Percentiles rank a stretch among this genome's conserved stretches.
Conservation (phyloP, 768 basidiomycete genomes). For the Favolaschia claudopus region DNA sequence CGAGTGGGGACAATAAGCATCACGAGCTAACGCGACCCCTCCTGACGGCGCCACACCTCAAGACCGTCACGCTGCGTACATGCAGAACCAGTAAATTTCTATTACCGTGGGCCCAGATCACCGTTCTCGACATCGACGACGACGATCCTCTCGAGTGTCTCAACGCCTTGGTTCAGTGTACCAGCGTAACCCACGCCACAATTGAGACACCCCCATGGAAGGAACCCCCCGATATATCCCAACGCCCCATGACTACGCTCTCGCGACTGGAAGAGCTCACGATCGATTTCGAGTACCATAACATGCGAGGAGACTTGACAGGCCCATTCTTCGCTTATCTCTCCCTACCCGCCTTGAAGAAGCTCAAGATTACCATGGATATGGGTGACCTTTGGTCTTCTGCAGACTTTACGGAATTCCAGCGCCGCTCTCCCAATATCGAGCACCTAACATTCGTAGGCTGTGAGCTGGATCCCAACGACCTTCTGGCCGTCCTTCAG, state of each 20-base stretch:
- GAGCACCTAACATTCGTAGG: not conserved
- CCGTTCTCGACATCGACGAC: not conserved
- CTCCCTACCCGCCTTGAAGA: not conserved
- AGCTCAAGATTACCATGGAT: not conserved
- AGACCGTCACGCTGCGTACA: not conserved
- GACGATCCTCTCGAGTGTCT: not conserved
- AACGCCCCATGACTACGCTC: not conserved
- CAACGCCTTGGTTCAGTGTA: not conserved
- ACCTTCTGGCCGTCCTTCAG: not conserved
- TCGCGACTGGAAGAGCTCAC: not conserved
- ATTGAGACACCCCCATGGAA: not conserved
- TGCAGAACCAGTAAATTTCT: not conserved
- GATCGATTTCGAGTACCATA: not conserved
- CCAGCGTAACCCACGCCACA: not conserved
- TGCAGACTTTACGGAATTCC: not conserved
- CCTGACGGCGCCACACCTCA: not conserved
- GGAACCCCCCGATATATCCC: not conserved
- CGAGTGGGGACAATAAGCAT: not conserved
- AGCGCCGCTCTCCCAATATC: not conserved
- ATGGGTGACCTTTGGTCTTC: not conserved
- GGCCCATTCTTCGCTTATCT: slow-evolving; percentile 2
- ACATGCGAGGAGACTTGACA: not conserved
- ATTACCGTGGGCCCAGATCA: slow-evolving; percentile 5
- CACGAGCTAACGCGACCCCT: not conserved
- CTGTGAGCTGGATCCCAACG: not conserved